Evolutionary conservation across 2,329 filamentous ascomycete genomes (phyloP).

Genomic region (Aspergillus aculeatus): DNA sequence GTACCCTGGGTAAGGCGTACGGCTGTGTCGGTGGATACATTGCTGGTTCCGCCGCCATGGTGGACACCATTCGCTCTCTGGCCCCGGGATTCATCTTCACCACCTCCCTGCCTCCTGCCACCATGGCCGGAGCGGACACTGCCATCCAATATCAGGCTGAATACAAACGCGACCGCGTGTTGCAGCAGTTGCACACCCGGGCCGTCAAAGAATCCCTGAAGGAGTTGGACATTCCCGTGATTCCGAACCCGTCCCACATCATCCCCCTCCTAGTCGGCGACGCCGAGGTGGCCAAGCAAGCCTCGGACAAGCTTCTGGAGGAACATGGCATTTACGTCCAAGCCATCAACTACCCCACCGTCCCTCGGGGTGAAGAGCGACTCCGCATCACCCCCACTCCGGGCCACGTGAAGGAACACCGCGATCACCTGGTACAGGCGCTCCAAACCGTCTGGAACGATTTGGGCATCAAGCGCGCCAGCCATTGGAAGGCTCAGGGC

Average conservation of each 20-base stretch:
- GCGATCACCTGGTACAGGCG: slow-evolving; percentile 79
- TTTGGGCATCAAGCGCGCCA: slow-evolving; percentile 86
- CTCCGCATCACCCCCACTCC: slow-evolving; percentile 95
- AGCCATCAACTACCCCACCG: slow-evolving; percentile 98
- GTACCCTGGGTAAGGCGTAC: slow-evolving; percentile 95
- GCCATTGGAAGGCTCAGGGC: slow-evolving; percentile 84
- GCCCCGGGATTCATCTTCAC: slow-evolving; percentile 99
- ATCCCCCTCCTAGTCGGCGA: slow-evolving; percentile 91
- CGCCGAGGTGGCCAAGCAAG: slow-evolving; percentile 85
- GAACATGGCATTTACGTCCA: slow-evolving; percentile 96
- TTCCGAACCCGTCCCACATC: slow-evolving; percentile 96
- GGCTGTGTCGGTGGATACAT: slow-evolving; percentile 98
- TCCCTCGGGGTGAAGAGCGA: slow-evolving; percentile 95
- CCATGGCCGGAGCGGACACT: slow-evolving; percentile 88
- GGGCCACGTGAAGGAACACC: slow-evolving; percentile 80
- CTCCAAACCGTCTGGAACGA: slow-evolving; percentile 86
- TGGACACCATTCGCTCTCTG: slow-evolving; percentile 90
- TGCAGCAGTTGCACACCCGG: slow-evolving; percentile 95
- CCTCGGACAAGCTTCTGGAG: slow-evolving; percentile 85
- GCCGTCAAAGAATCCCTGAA: slow-evolving; percentile 84
- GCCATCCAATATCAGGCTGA: slow-evolving; percentile 92
- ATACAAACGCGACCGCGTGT: slow-evolving; percentile 79
- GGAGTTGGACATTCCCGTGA: slow-evolving; percentile 85
- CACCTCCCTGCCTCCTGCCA: slow-evolving; percentile 89
- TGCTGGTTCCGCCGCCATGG: slow-evolving; percentile 78